phyloP scores from a whole-genome alignment of 768 basidiomycete genomes.

The Termitomyces sp. region DNA sequence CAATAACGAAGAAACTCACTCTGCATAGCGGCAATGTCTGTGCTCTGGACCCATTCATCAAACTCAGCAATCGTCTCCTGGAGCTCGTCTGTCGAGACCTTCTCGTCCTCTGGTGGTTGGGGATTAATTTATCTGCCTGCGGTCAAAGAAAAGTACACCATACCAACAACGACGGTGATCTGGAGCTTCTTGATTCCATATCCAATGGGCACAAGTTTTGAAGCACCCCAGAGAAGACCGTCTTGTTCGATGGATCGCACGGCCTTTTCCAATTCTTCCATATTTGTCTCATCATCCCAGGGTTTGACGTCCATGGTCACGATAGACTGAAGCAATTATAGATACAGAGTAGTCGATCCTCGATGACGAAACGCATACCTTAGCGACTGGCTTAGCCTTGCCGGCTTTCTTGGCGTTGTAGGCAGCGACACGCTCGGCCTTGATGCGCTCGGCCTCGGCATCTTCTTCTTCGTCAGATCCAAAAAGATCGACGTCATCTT shows the following conservation, averaged over 20 bases:
- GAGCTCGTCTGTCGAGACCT: slow-evolving; percentile 88
- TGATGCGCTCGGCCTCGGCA: slow-evolving; percentile 81
- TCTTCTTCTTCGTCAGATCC: slow-evolving; percentile 82
- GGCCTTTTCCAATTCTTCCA: slow-evolving; percentile 76
- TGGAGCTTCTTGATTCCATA: slow-evolving; percentile 93
- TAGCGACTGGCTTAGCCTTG: slow-evolving; percentile 86
- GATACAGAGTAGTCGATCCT: slow-evolving; percentile 5
- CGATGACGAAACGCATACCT: slow-evolving; percentile 42
- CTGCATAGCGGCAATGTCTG: slow-evolving; percentile 92
- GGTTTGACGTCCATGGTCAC: slow-evolving; percentile 99
- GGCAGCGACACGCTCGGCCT: slow-evolving; percentile 88
- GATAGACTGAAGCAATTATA: slow-evolving; percentile 63
- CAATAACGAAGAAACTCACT: slow-evolving; percentile 45
- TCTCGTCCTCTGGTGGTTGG: slow-evolving; percentile 76
- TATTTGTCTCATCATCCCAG: slow-evolving; percentile 99
- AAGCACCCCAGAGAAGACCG: slow-evolving; percentile 94
- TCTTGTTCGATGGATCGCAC: slow-evolving; percentile 87
- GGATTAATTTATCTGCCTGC: slow-evolving; percentile 1
- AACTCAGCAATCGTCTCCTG: slow-evolving; percentile 87
- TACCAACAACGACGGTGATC: slow-evolving; percentile 58
- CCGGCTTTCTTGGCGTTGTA: slow-evolving; percentile 92
- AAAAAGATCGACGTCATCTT: slow-evolving; percentile 85
- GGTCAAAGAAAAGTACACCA: slow-evolving; percentile 20
- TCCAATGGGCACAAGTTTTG: slow-evolving; percentile 89
- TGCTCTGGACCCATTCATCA: slow-evolving; percentile 88